Evolutionary conservation across 768 basidiomycete species (phyloP).

Genomic region (Lactifluus pinguis): DNA sequence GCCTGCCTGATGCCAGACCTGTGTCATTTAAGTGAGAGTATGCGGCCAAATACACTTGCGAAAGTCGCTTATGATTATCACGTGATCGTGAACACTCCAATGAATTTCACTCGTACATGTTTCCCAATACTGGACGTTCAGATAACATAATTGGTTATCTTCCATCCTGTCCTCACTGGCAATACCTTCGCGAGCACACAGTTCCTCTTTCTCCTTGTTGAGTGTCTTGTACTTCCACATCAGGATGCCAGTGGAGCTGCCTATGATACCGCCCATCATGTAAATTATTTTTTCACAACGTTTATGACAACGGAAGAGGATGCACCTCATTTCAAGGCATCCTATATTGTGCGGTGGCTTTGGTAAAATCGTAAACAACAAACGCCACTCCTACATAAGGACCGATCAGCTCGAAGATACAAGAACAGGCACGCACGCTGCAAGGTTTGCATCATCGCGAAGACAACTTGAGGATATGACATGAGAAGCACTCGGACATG

Average conservation of each 20-base stretch:
- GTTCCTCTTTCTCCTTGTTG: conserved; percentile 40
- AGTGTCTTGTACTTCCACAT: conserved; percentile 43
- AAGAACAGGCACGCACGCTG: conserved; percentile 33
- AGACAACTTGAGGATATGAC: conserved; percentile 29
- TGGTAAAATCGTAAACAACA: conserved; percentile 32
- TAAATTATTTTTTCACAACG: background rate
- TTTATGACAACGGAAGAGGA: background rate
- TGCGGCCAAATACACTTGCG: no score
- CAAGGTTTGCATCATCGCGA: conserved; percentile 50
- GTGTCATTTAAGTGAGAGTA: no score
- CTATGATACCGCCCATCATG: conserved; percentile 29
- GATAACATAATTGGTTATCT: no score
- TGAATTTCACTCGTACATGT: no score
- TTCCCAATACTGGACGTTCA: no score
- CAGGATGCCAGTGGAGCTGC: conserved; percentile 32
- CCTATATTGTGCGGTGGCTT: conserved; percentile 34
- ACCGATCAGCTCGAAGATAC: no score
- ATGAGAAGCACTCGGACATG: background rate
- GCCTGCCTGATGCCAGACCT: no score
- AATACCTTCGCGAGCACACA: conserved; percentile 38
- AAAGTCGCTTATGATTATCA: no score
- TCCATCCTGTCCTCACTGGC: conserved; percentile 29
- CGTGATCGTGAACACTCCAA: no score
- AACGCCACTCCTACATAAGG: conserved; percentile 24
- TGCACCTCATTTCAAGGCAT: conserved; percentile 22